A percentile compares a stretch with the other conserved stretches of the same genome.
These are phyloP conservation scores for Tetracladium setigerum DNA, from an alignment of 495 filamentous ascomycete species.

Conservation along the genomic window DNA sequence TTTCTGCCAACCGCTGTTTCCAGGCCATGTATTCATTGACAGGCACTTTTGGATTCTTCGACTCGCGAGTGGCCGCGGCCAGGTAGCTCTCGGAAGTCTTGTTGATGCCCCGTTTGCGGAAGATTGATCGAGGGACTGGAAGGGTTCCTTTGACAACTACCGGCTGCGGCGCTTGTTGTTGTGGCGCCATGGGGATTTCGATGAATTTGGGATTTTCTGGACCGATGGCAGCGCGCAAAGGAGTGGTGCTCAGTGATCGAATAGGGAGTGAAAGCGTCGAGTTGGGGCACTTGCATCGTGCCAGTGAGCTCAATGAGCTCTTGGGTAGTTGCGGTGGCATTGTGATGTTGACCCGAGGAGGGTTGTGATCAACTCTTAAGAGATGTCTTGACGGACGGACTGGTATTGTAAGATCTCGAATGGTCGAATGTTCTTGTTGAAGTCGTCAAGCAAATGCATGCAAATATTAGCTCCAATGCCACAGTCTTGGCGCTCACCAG, in stretches of 20 bases:
- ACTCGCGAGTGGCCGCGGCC: conserved; percentile 31
- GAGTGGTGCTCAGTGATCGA: conserved; percentile 38
- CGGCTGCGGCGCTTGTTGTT: conserved; percentile 33
- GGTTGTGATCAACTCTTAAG: not conserved
- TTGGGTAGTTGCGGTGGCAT: conserved; percentile 25
- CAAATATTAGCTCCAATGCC: conserved; percentile 6
- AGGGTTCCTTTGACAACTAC: conserved; percentile 60
- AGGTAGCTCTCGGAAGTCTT: conserved; percentile 50
- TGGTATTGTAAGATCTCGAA: not conserved
- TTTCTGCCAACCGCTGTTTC: conserved; percentile 53
- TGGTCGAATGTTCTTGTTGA: not conserved
- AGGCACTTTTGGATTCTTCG: conserved; percentile 10
- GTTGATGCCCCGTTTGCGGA: conserved; percentile 38
- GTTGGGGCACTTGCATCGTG: conserved; percentile 8
- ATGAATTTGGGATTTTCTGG: conserved; percentile 72
- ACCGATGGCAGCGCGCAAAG: conserved; percentile 26
- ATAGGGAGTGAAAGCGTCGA: not conserved
- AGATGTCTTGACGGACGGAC: not conserved
- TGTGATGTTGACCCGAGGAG: not conserved
- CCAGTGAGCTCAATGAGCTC: conserved; percentile 16
- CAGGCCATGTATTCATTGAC: conserved; percentile 47
- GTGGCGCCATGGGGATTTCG: conserved; percentile 55
- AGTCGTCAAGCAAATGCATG: conserved; percentile 1
- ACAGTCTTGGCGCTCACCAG: conserved; percentile 1
- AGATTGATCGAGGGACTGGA: conserved; percentile 60